These are phyloP conservation scores for Gossypioides kirkii DNA, from an alignment of 345 rosid species.

Conservation along the genomic window DNA sequence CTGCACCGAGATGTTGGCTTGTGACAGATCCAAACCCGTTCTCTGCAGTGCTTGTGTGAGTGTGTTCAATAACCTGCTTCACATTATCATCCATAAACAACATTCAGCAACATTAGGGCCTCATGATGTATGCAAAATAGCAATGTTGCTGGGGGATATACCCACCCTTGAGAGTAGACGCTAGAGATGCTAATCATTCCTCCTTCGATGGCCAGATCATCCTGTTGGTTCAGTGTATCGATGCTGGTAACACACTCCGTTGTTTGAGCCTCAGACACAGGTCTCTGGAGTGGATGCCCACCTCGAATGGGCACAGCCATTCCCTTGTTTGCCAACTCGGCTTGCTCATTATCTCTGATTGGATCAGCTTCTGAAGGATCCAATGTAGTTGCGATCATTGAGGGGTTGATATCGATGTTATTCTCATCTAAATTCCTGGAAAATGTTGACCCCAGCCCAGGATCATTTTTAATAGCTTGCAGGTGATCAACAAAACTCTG, in stretches of 20 bases:
- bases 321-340: conserved; percentile 48
- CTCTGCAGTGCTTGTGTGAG: conserved; percentile 77
- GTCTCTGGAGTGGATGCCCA: conserved; percentile 37
- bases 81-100: conserved; percentile 8
- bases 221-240: conserved; percentile 42
- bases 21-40: conserved; percentile 81
- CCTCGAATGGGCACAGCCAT: conserved; percentile 27
- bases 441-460: conserved; percentile 53
- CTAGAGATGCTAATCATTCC: conserved; percentile 91
- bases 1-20: conserved; percentile 84
- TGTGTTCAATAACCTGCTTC: conserved; percentile 66
- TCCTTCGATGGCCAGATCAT: conserved; percentile 72
- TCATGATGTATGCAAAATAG: neutral
- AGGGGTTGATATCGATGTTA: conserved; percentile 29
- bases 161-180: conserved; percentile 66
- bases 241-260: conserved; percentile 45
- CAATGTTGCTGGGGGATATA: neutral
- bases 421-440: conserved; percentile 72
- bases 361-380: conserved; percentile 53
- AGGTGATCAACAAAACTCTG: conserved; percentile 58
- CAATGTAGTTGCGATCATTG: conserved; percentile 38
- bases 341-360: conserved; percentile 49
- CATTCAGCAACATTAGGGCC: neutral
- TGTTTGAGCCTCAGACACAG: conserved; percentile 55
- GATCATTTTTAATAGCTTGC: conserved; percentile 63